phyloP scores from a whole-genome alignment of 2,329 filamentous ascomycete genomes.

The Calonectria pseudoturangicola region DNA sequence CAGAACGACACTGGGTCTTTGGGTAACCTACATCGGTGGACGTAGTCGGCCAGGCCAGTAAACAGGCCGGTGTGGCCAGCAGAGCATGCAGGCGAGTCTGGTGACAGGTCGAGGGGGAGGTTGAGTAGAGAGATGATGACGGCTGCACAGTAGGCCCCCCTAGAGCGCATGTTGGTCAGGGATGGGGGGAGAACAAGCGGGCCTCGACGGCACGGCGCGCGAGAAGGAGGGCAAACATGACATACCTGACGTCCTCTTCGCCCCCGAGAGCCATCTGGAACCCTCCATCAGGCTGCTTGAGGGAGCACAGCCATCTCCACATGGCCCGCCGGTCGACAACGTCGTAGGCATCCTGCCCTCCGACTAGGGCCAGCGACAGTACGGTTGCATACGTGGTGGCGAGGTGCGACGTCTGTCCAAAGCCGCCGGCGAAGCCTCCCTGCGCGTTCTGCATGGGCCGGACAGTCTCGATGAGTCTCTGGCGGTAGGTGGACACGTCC shows the following conservation, averaged over 20 bases:
- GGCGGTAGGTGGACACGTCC: conserved; percentile 80
- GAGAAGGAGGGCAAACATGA: conserved; percentile 43
- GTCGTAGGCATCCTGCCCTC: conserved; percentile 82
- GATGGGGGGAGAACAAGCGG: conserved; percentile 45
- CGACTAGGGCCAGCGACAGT: conserved; percentile 86
- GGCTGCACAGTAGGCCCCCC: conserved; percentile 93
- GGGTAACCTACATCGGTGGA: conserved; percentile 81
- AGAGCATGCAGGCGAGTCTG: conserved; percentile 80
- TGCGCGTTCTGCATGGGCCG: conserved; percentile 86
- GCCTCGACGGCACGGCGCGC: conserved; percentile 40
- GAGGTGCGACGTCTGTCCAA: conserved; percentile 91
- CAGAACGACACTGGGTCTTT: conserved; percentile 42
- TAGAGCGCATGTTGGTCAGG: conserved; percentile 57
- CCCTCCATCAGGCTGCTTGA: conserved; percentile 93
- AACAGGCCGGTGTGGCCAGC: conserved; percentile 79
- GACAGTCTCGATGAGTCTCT: conserved; percentile 84
- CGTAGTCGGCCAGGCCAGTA: conserved; percentile 85
- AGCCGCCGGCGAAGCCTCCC: conserved; percentile 95
- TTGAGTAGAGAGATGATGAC: conserved; percentile 89
- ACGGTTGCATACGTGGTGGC: conserved; percentile 92
- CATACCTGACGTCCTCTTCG: conserved; percentile 92
- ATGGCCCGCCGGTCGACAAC: conserved; percentile 87
- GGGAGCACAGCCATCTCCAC: conserved; percentile 91
- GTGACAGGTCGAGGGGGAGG: conserved; percentile 86
- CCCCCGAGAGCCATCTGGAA: conserved; percentile 91